phyloP scores from a whole-genome alignment of 2,329 filamentous ascomycete species.

The Onygena corvina region DNA sequence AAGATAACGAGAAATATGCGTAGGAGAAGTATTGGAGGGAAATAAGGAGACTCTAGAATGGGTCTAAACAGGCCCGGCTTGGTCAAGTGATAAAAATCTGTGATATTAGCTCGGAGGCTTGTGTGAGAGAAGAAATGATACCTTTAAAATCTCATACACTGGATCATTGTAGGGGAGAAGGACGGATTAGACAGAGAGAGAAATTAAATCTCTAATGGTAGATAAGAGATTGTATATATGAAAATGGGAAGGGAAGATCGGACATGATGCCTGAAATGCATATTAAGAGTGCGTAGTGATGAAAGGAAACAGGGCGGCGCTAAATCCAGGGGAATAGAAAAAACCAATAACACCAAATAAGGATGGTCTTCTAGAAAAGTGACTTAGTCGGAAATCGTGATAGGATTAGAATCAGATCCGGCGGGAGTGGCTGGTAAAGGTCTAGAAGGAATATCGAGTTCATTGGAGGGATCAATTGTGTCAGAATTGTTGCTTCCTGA shows the following conservation, averaged over 20 bases:
- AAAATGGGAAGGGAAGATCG: not conserved
- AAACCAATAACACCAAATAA: not conserved
- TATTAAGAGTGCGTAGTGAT: not conserved
- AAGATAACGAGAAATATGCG: not conserved
- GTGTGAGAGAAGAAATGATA: not conserved
- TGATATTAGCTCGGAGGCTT: not conserved
- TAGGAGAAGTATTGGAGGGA: not conserved
- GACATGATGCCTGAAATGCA: not conserved
- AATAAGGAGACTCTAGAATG: not conserved
- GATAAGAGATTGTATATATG: not conserved
- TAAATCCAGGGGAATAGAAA: not conserved
- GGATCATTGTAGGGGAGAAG: not conserved
- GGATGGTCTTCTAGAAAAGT: not conserved
- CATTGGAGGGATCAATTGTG: not conserved
- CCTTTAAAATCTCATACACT: not conserved
- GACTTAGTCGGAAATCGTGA: constrained; percentile 6
- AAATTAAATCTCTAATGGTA: not conserved
- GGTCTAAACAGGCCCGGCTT: not conserved
- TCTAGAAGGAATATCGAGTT: not conserved
- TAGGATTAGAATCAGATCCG: constrained; percentile 2
- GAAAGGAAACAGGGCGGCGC: not conserved
- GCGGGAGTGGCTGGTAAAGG: not conserved
- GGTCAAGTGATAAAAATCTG: not conserved
- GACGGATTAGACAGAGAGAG: not conserved
- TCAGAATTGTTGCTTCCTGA: not conserved